phyloP scores from a whole-genome alignment of 768 basidiomycete genomes.

The Leccinum olivaceopallidum region DNA sequence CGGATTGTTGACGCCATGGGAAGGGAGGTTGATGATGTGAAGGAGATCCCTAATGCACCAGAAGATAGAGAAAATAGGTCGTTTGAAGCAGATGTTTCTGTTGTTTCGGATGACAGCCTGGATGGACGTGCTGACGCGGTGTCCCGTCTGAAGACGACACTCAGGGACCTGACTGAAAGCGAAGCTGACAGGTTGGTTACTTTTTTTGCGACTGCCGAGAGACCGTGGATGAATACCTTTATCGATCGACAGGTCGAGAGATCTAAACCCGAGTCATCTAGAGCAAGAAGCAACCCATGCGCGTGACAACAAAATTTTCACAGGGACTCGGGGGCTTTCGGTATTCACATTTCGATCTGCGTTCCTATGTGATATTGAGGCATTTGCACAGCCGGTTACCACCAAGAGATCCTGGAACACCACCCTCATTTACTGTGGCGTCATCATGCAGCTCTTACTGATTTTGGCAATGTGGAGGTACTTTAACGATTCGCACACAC shows the following conservation, averaged over 20 bases:
- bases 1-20: conserved; percentile 74
- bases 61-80: conserved; percentile 17
- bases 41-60: conserved; percentile 34
- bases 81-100: conserved; percentile 23
- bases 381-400: conserved; percentile 18
- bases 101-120: conserved; percentile 22
- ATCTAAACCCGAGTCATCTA: conserved; percentile 26
- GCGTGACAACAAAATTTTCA: conserved; percentile 36
- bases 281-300: conserved; percentile 47
- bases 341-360: conserved; percentile 33
- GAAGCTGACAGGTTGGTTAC: conserved; percentile 54
- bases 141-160: conserved; percentile 54
- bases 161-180: conserved; percentile 55
- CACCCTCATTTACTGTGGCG: conserved; percentile 36
- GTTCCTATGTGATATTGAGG: conserved; percentile 10
- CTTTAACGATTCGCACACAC: conserved; percentile 14
- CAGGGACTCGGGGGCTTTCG: conserved; percentile 38
- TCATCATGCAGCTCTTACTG: conserved; percentile 48
- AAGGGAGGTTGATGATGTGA: conserved; percentile 46
- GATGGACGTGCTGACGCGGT: conserved; percentile 52
- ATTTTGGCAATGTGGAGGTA: conserved; percentile 61
- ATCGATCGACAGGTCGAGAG: conserved; percentile 29
- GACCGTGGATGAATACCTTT: conserved; percentile 8
- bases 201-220: conserved; percentile 5
- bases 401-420: conserved; percentile 26